Evolutionary conservation across 169 alveolate species (phyloP), one percentile per base, ranked within the genome.

Genomic region (Toxoplasma gondii): DNA sequence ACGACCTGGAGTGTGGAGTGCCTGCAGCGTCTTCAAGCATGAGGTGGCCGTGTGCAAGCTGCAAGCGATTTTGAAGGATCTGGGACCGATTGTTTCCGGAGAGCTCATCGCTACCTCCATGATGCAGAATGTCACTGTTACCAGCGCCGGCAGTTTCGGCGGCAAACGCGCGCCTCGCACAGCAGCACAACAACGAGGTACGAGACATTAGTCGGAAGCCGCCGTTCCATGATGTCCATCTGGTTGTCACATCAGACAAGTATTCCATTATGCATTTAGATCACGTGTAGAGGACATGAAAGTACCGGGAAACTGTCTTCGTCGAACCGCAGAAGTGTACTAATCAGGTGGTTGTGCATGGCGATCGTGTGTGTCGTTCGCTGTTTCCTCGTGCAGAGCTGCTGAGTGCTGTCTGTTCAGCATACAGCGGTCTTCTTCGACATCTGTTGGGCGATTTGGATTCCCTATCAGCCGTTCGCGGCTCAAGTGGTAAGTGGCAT

Each of bases 41-140:
- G 93, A 88, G 36, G 93, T 88, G n/a, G 93, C 93, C 10, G 93
- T 58, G 31, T 34, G 86, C n/a, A 88, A 88, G 58, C 82, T 64
- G 39, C 69, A 88, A 64, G 93, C 93, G 9, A n/a, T 88, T 64
- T 31, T 88, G 41, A 49, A 45, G 36, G 93, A 88, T 41, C 45
- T 88, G 58, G 93, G 93, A 12, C 31, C 44, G 22, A 41, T 88
- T 22, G 93, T 88, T 43, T 36, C 93, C 10, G 93, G 70, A 36
- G 82, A 88, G 84, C 86, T 88, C n/a, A 38, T 45, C 64, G 69
- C 82, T 31, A 27, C 93, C 10, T 54, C 93, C 34, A 49, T 64
- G 38, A 44, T 88, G 64, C 93, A 88, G 58, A 64, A 29, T 43
- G 90, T 82, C 22, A 43, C 90, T 24, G 69, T 41, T n/a, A 41